Conservation (phyloP, 371 early-diverging fungal species). For the Coemansia sp. region DNA sequence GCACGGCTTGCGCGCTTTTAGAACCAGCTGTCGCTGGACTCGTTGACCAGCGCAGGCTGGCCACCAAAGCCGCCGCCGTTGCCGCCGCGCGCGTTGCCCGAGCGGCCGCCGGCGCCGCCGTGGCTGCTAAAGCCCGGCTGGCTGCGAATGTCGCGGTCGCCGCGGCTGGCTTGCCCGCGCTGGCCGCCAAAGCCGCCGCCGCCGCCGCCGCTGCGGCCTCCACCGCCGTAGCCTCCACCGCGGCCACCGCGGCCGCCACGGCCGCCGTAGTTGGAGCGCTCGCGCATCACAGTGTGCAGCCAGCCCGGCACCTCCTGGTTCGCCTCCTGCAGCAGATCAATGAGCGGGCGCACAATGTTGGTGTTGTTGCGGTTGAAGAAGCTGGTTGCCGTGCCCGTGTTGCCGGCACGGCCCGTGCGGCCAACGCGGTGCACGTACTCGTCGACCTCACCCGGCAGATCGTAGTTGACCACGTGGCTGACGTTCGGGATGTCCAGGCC, state of each 20-base stretch:
- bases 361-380: slow-evolving; percentile 97
- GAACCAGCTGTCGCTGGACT: slow-evolving; percentile 70
- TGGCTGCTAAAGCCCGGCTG: slow-evolving; percentile 26
- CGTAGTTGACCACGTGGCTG: slow-evolving; percentile 91
- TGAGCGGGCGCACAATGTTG: slow-evolving; percentile 80
- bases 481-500: slow-evolving; percentile 95
- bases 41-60: slow-evolving; percentile 39
- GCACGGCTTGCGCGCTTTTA: slow-evolving; percentile 38
- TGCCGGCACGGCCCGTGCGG: slow-evolving; percentile 98
- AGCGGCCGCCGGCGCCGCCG: slow-evolving; percentile 7
- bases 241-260: slow-evolving; percentile 57
- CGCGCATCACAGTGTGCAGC: slow-evolving; percentile 68
- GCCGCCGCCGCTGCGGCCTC: slow-evolving; percentile 55
- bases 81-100: slow-evolving; percentile 14
- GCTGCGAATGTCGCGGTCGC: slow-evolving; percentile 40
- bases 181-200: slow-evolving; percentile 42
- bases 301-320: slow-evolving; percentile 85
- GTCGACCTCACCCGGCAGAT: slow-evolving; percentile 90
- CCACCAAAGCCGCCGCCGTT: slow-evolving; percentile 11
- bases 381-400: slow-evolving; percentile 92
- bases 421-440: slow-evolving; percentile 99
- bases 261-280: slow-evolving; percentile 55
- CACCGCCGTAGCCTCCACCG: slow-evolving; percentile 56
- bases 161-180: slow-evolving; percentile 30
- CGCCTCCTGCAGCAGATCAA: slow-evolving; percentile 85